Base-by-base conservation (phyloP, 495 filamentous ascomycete species). In the Evansstolkia leycettana region DNA sequence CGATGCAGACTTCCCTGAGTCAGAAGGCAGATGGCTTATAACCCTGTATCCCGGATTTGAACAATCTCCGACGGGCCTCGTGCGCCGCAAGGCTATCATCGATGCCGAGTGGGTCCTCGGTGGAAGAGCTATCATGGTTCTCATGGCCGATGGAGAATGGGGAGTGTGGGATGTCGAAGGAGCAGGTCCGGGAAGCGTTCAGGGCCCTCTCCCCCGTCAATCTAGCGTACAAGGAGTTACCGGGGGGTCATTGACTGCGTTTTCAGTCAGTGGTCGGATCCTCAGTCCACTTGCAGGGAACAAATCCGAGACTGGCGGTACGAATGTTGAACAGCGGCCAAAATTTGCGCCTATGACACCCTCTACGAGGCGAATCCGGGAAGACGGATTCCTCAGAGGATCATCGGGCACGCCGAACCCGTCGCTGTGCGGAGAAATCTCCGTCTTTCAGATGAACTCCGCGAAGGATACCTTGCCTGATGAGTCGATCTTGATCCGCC, bases 81-180 rank as follows among this genome's bases (percentile, higher is more conserved):
- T 57, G 8, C 31, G 57, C 49, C 73, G 88, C 23, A 95, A 93
- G 50, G 72, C 71, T 1, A 72, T 94, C 20, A 62, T 92, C n/a
- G 79, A 78, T 39, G 81, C 84, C 0, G 65, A 81, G 36, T 95
- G 89, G 89, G 74, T 85, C 6, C 64, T 79, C n/a, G 73, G 77
- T 28, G 88, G 87, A 25, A 76, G 70, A 28, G 80, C 80, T 9
- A 67, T 94, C 25, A 62, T 94, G 42, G 72, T 76, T 3, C 66
- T 96, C 6, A 67, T 89, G 9, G 72, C 71, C 4, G 85, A 94
- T 53, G 89, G 86, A 0, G 80, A 92, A 60, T 96, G 88, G 88
- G 88, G 84, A 3, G 75, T 96, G 17, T 95, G 89, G 87, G 84
- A 92, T 57, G 64, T 88, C 19, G 76, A 84, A 47, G 76, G 79